phyloP scores from a whole-genome alignment of 2,329 filamentous ascomycete genomes.

The Penicillium nordicum region DNA sequence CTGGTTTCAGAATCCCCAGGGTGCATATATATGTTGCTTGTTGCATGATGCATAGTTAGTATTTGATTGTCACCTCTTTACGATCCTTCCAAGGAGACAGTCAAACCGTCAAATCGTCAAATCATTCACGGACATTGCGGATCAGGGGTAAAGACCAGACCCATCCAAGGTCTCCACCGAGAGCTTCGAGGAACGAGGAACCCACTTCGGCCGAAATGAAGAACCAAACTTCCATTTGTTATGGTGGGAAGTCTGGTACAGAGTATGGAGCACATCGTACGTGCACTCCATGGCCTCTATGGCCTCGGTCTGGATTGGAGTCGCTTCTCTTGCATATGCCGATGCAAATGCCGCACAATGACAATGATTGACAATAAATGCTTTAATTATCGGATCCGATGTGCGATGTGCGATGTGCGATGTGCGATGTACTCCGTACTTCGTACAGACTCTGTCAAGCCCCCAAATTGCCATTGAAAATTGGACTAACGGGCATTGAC shows the following conservation, averaged over 20 bases:
- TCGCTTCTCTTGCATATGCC: not conserved
- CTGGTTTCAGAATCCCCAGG: conserved; percentile 17
- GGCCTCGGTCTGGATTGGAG: not conserved
- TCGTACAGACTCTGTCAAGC: conserved; percentile 1
- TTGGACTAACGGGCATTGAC: conserved; percentile 4
- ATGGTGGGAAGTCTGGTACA: not conserved
- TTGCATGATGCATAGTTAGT: not conserved
- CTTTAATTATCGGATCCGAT: not conserved
- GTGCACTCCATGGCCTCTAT: not conserved
- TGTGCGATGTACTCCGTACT: not conserved
- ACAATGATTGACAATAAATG: conserved; percentile 15
- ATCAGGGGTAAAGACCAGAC: conserved; percentile 14
- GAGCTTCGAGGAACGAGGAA: conserved; percentile 8
- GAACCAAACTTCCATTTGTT: conserved; percentile 8
- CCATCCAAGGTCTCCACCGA: conserved; percentile 25
- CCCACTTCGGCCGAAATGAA: conserved; percentile 11
- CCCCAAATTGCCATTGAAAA: conserved; percentile 11
- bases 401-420: not conserved
- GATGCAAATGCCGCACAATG: conserved; percentile 5
- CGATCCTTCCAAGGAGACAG: not conserved
- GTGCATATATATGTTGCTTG: conserved; percentile 11
- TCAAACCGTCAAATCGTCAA: not conserved
- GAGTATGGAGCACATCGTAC: not conserved
- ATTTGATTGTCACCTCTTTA: not conserved
- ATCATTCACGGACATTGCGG: not conserved